Base-by-base conservation (phyloP, 805 yeast genomes). In the Ogataea glucozyma region DNA sequence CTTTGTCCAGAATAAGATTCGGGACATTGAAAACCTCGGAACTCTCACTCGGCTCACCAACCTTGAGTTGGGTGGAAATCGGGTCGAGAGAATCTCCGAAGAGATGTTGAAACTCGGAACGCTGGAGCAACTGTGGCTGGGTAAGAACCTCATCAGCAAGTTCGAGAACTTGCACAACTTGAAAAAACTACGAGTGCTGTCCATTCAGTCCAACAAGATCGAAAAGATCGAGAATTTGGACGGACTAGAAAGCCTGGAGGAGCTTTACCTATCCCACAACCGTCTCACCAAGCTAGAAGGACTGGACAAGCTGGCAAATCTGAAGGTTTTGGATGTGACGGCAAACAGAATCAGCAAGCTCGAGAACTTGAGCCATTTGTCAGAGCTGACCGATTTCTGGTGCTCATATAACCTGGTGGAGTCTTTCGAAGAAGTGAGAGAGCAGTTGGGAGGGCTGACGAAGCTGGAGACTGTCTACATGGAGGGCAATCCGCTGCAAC, bases 1-100 rank as follows among this genome's bases (percentile, higher is more conserved):
- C 60, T 81, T 93, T 65, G 96, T 95, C 29, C 97, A 91, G 60
- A 93, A 93, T 64, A 85, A 79, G 56, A 88, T 93, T 41, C 63
- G 75, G 12, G 82, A 77, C 45, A 88, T 93, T 51, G 81, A 80
- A 51, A 81, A 83, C 52, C 52, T 91, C 37, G 78, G 77, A 11
- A 70, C 72, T 1, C 69, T 88, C 44, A 64, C 61, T 1, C 70
- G 77, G 14, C 64, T 93, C 49, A 75, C 66, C 40, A 85, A 84
- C 52, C 67, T 93, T 41, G 99, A 93, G 64, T 71, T 93, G 30
- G 99, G 98, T 10, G 99, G 97, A 18, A 93, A 93, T 64, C 73
- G 79, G 44, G 75, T 88, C 34, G 72, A 77, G 32, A 62, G 56
- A 30, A 79, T 85, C 33, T 59, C 69, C 22, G 84, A 80, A 49